phyloP scores from a whole-genome alignment of 305 asterid species.

The Solanum hybrid region DNA sequence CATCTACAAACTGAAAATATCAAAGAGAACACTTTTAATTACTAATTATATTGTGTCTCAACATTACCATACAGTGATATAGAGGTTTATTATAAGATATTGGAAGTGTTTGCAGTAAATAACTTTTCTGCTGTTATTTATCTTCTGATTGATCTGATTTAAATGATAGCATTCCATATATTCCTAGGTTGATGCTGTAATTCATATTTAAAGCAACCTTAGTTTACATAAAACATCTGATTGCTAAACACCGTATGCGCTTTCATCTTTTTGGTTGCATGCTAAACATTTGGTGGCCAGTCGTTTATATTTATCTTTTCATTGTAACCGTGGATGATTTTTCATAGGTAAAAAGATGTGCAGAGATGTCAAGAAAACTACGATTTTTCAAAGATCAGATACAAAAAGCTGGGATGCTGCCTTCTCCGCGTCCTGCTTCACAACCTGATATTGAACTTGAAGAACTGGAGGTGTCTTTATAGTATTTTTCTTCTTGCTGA shows the following conservation, averaged over 20 bases:
- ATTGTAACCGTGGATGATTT: neutral
- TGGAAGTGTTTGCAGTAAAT: neutral
- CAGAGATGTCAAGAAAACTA: constrained; percentile 91
- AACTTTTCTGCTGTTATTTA: neutral
- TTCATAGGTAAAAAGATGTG: constrained; percentile 86
- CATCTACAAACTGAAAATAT: neutral
- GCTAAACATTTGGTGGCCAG: neutral
- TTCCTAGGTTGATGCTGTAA: neutral
- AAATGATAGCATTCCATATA: neutral
- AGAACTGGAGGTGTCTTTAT: constrained; percentile 74
- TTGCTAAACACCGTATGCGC: neutral
- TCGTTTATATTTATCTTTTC: neutral
- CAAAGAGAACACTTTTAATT: neutral
- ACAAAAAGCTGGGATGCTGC: constrained; percentile 68
- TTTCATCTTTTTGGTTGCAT: neutral
- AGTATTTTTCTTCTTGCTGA: constrained; percentile 4
- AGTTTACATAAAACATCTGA: neutral
- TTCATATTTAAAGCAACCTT: neutral
- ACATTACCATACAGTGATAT: neutral
- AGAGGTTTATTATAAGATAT: neutral
- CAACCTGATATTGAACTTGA: constrained; percentile 84
- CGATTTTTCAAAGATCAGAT: constrained; percentile 87
- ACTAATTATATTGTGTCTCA: neutral
- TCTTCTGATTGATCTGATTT: neutral
- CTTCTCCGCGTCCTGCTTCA: constrained; percentile 56